Conservation (phyloP, 177 flowering plant species). For the Vitis hybrid region DNA sequence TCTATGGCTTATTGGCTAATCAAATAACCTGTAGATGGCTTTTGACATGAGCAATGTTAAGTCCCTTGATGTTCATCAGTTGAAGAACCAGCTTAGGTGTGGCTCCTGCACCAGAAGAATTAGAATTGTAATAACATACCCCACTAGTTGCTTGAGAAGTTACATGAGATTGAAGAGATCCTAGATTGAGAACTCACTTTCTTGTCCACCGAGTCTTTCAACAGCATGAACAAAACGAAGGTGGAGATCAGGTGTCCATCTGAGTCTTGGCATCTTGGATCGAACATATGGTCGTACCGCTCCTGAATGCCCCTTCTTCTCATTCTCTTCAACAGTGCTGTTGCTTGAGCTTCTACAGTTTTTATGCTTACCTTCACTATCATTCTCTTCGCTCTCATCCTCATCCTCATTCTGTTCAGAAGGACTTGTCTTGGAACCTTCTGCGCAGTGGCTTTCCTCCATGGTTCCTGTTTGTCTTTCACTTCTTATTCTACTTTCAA, state of each 20-base stretch:
- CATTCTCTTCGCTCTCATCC: constrained; percentile 28
- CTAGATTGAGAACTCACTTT: constrained; percentile 44
- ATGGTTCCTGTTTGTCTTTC: neutral
- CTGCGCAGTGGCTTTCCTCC: constrained; percentile 22
- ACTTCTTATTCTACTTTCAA: neutral
- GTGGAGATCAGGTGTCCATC: constrained; percentile 95
- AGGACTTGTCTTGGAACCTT: constrained; percentile 33
- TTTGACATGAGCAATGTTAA: constrained; percentile 85
- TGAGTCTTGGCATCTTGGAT: constrained; percentile 84
- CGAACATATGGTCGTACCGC: constrained; percentile 80
- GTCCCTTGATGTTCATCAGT: constrained; percentile 80
- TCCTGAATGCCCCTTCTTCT: constrained; percentile 31
- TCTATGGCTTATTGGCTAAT: neutral
- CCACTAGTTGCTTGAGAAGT: neutral
- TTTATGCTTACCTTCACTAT: constrained; percentile 24
- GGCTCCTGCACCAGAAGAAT: constrained; percentile 56
- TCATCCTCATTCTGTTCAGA: constrained; percentile 21
- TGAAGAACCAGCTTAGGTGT: constrained; percentile 93
- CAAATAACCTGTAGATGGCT: constrained; percentile 74
- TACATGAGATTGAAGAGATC: neutral
- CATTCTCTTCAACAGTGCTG: constrained; percentile 74
- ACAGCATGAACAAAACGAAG: constrained; percentile 77
- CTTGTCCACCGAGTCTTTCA: constrained; percentile 80
- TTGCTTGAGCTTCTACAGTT: constrained; percentile 69
- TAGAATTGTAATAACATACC: neutral